Base-by-base conservation (phyloP, 345 rosid genomes). In the Salix suchowensis region DNA sequence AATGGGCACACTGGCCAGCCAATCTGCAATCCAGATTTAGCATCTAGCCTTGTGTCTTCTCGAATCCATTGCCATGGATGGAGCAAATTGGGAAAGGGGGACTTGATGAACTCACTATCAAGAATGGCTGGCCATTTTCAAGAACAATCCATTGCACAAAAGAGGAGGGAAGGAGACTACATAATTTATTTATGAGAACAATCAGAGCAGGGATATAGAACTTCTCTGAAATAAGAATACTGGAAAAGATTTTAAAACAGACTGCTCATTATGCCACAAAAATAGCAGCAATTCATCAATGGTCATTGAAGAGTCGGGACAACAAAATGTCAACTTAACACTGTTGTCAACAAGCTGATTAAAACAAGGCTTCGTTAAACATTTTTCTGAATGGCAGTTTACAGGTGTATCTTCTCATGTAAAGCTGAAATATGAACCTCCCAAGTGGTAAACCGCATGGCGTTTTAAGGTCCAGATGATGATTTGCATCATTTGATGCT, bases 401-500 rank as follows among this genome's bases (percentile, higher is more conserved):
- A 11, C 58, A 64, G 23, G 37, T 65, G 42, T 21, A 21, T 68
- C 11, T 73, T 60, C 32, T 67, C 26, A n/a, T 55, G 36, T 42
- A 54, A 14, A 19, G 6, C 69, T 48, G 36, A 73, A 64, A 65
- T 50, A 76, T 40, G 76, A 78, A 72, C 68, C 32, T 37, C 52
- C 13, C 13, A 11, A 76, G 36, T 18, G 3, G 65, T 40, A 64
- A 64, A 76, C 67, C 65, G 48, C 58, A 48, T 11, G 26, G 37
- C 46, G 46, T 7, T 50, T 28, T 44, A 14, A 16, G 40, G 66
- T 65, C 12, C 74, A 52, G 39, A 15, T 28, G 65, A 14, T 34
- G 39, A 68, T 21, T 14, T 8, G 28, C 3, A 14, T 92, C 88
- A 90, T 82, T 93, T 91, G 87, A 95, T 87, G 81, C 85, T 84